These are phyloP conservation scores for Sistotremastrum niveocremeum DNA, from an alignment of 768 basidiomycete species.

Conservation along the genomic window DNA sequence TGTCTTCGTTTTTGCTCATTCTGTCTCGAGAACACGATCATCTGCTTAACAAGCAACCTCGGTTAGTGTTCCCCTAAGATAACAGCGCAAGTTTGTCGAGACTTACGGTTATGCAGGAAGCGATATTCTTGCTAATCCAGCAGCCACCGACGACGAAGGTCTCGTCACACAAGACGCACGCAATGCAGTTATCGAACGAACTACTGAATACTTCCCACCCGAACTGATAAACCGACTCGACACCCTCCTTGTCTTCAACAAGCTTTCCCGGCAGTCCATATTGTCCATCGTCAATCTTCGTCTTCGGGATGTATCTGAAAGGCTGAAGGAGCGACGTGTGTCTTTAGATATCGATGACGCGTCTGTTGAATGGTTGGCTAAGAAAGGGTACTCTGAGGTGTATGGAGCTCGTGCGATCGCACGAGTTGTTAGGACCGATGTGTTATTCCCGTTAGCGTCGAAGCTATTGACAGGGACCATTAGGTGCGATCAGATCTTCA, in stretches of 20 bases:
- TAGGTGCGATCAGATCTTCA: constrained; percentile 26
- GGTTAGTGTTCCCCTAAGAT: constrained; percentile 21
- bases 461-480: constrained; percentile 71
- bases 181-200: constrained; percentile 57
- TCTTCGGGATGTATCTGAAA: constrained; percentile 54
- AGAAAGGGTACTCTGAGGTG: constrained; percentile 67
- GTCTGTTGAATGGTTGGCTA: constrained; percentile 56
- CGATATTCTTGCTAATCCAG: constrained; percentile 57
- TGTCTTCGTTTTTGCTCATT: neutral
- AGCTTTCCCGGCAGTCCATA: constrained; percentile 60
- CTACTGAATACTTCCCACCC: constrained; percentile 73
- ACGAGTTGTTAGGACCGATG: constrained; percentile 68
- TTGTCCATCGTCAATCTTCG: constrained; percentile 69
- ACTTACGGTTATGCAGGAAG: constrained; percentile 19
- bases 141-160: constrained; percentile 51
- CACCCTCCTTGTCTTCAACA: constrained; percentile 82
- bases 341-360: constrained; percentile 51
- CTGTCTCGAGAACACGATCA: constrained; percentile 61
- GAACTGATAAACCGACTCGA: constrained; percentile 86
- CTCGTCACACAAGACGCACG: constrained; percentile 48
- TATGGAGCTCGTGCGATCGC: constrained; percentile 86
- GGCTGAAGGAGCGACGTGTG: constrained; percentile 54
- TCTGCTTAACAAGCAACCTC: constrained; percentile 82
- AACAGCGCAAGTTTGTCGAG: neutral
- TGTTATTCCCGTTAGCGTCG: constrained; percentile 72